A percentile compares a stretch with the other conserved stretches of the same genome.
Conservation (phyloP, 2,329 filamentous ascomycete species). For the Aspergillus bombycis region DNA sequence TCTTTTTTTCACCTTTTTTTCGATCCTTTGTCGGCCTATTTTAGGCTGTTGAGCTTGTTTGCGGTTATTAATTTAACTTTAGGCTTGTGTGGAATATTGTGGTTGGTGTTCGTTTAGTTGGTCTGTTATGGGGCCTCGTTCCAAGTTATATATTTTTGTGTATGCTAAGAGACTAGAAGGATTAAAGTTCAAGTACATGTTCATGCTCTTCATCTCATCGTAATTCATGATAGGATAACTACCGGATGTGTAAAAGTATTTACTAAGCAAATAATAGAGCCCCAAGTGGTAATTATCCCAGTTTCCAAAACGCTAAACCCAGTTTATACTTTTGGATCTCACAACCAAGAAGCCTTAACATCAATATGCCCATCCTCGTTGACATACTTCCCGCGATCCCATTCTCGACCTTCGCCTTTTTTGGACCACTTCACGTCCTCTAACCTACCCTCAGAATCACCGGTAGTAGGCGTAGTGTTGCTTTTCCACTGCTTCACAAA, state of each 20-base stretch:
- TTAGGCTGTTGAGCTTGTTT: neutral
- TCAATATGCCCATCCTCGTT: slow-evolving; percentile 58
- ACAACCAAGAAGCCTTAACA: slow-evolving; percentile 53
- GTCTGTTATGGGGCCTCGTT: neutral
- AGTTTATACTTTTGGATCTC: neutral
- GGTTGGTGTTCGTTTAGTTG: neutral
- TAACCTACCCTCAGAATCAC: slow-evolving; percentile 59
- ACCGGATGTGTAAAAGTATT: neutral
- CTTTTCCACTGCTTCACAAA: slow-evolving; percentile 74
- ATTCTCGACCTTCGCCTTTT: slow-evolving; percentile 67
- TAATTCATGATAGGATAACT: neutral
- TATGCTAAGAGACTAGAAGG: neutral
- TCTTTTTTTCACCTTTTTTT: neutral
- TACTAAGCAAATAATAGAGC: neutral
- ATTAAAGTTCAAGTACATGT: neutral
- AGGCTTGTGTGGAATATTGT: neutral
- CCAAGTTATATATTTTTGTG: neutral
- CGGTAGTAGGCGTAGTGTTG: slow-evolving; percentile 58
- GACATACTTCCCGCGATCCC: slow-evolving; percentile 67
- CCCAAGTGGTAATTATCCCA: neutral
- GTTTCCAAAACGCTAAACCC: neutral
- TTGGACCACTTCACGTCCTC: slow-evolving; percentile 74
- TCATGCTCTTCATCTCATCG: neutral
- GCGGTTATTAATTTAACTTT: neutral
- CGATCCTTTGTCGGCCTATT: too few relatives aligned